Base-by-base conservation (phyloP, 164 flowering plant genomes). In the grape (Vitis vinifera) region DNA sequence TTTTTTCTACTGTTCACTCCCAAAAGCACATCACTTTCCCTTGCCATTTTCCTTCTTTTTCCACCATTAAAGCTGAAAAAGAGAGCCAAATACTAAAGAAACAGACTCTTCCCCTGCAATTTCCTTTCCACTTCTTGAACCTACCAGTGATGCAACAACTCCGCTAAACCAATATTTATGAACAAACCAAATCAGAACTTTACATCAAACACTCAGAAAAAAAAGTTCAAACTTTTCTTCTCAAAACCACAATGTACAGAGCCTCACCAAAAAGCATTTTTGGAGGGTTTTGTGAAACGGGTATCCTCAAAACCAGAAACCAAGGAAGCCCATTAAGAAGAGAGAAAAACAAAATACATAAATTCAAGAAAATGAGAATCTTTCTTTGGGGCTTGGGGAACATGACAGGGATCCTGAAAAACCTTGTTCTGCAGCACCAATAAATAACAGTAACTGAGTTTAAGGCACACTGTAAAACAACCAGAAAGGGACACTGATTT, bases 341-440 rank as follows among this genome's bases (percentile, higher is more conserved):
- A 37, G 27, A 51, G 14, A 63, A 9, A 31, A 56, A 13, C 2
- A 15, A 47, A 52, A 62, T 10, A 47, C 15, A 3, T 29, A 72
- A 53, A 12, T 17, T 31, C 19, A 66, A 73, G 58, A 63, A 70
- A 31, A 63, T 47, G 51, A 68, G 73, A 76, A 68, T 72, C 79
- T 60, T 59, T 72, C 79, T 60, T 59, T 73, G 59, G 78, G 44
- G 37, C 29, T 31, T 8, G 29, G 62, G 66, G 51, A 56, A 59
- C 49, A 61, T 52, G 75, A 59, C 71, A 76, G 64, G 68, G 19
- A 71, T 51, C 56, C 29, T 17, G 52, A 31, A 30, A 75, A 67
- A 58, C 55, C 64, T n/a, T 65, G 69, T 48, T 66, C 70, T 67
- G 59, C 7, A 30, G 60, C 47, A 27, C 31, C 55, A 56, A 49